Evolutionary conservation across 2,329 filamentous ascomycete genomes (phyloP).

Genomic region (Grosmannia penicillata): DNA sequence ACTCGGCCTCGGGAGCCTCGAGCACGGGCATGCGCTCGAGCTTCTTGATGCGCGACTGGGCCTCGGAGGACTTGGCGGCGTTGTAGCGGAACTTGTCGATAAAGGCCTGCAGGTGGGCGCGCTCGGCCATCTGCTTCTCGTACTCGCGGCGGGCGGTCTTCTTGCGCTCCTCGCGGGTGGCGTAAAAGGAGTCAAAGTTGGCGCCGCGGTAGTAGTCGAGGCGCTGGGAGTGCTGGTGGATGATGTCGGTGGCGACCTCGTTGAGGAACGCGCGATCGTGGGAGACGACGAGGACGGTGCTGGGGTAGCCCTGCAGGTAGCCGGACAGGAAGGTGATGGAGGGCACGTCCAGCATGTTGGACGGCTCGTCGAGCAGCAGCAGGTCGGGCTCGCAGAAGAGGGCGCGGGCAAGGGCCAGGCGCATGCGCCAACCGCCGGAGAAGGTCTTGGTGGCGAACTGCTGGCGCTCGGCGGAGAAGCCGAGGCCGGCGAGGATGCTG

Average conservation of each 20-base stretch:
- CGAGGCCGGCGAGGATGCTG: constrained; percentile 90
- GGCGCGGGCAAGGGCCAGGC: constrained; percentile 82
- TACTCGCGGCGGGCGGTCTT: constrained; percentile 96
- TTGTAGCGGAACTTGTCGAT: constrained; percentile 99
- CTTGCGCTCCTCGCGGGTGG: constrained; percentile 88
- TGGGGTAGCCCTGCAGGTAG: constrained; percentile 87
- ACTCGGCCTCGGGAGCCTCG: constrained; percentile 80
- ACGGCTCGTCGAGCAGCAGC: constrained; percentile 93
- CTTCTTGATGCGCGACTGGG: constrained; percentile 97
- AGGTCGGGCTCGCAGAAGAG: constrained; percentile 97
- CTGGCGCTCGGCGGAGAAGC: constrained; percentile 87
- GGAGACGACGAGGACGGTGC: constrained; percentile 88
- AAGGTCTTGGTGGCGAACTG: constrained; percentile 93
- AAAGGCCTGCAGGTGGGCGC: constrained; percentile 89
- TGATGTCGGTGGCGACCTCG: constrained; percentile 97
- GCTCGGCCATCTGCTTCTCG: constrained; percentile 91
- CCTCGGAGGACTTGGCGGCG: constrained; percentile 94
- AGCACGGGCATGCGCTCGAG: constrained; percentile 92
- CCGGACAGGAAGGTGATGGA: constrained; percentile 96
- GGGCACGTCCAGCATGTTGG: constrained; percentile 99
- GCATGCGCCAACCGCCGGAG: constrained; percentile 99
- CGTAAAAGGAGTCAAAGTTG: constrained; percentile 96
- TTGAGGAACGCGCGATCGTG: constrained; percentile 99
- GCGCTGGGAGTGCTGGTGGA: constrained; percentile 93
- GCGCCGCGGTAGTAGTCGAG: constrained; percentile 97